Evolutionary conservation across 2,329 filamentous ascomycete species (phyloP).

Genomic region (Dryadomyces quercus-mongolicae): DNA sequence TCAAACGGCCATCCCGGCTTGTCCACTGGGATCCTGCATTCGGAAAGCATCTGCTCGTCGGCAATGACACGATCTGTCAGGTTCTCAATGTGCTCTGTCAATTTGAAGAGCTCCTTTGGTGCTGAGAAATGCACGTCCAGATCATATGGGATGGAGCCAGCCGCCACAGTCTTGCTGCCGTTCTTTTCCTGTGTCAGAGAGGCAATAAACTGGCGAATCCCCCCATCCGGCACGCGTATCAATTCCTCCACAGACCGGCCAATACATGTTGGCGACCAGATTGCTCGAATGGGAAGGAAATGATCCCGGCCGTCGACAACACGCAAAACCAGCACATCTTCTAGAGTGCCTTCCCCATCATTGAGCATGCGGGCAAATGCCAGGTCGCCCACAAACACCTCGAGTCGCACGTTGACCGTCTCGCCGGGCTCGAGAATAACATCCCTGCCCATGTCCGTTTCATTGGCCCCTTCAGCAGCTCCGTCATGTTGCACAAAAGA

Average conservation of each 20-base stretch:
- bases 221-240: conserved; percentile 71
- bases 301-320: conserved; percentile 79
- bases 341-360: conserved; percentile 49
- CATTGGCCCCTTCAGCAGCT: conserved; percentile 19
- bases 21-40: conserved; percentile 36
- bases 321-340: conserved; percentile 79
- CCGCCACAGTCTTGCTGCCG: conserved; percentile 10
- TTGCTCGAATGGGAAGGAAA: conserved; percentile 70
- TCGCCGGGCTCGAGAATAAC: conserved; percentile 77
- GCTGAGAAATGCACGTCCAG: conserved; percentile 62
- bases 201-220: conserved; percentile 46
- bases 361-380: conserved; percentile 60
- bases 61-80: conserved; percentile 45
- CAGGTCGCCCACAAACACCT: conserved; percentile 52
- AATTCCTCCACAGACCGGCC: conserved; percentile 81
- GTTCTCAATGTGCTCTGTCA: conserved; percentile 66
- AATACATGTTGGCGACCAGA: conserved; percentile 73
- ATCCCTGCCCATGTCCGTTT: conserved; percentile 31
- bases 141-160: conserved; percentile 39
- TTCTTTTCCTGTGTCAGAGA: conserved; percentile 18
- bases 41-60: conserved; percentile 50
- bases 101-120: conserved; percentile 75
- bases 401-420: conserved; percentile 58
- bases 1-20: conserved; percentile 48
- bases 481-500: conserved; percentile 40